Percentiles rank a stretch among this genome's conserved stretches.
Conservation (phyloP, 2,329 filamentous ascomycete genomes). For the Geoglossum cookeanum region DNA sequence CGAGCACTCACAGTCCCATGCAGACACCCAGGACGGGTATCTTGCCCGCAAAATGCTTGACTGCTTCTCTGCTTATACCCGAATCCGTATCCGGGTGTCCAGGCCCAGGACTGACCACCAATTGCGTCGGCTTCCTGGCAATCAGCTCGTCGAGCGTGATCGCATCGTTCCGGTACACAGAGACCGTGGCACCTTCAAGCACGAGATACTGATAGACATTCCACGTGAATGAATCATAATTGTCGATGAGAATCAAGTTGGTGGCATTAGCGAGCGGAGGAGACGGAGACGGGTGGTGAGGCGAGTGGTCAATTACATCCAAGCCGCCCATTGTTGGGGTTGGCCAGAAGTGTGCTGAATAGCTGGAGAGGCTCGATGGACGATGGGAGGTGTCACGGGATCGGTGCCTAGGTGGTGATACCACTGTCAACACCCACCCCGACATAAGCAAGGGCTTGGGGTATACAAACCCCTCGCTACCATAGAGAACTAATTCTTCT, state of each 20-base stretch:
- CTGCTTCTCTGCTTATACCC: slow-evolving; percentile 81
- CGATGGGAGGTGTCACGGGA: no score
- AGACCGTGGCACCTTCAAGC: slow-evolving; percentile 82
- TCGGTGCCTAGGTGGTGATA: no score
- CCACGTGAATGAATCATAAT: slow-evolving; percentile 99
- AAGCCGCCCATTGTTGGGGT: slow-evolving; percentile 22
- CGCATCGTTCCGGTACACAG: slow-evolving; percentile 83
- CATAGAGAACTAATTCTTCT: no score
- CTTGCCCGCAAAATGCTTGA: slow-evolving; percentile 80
- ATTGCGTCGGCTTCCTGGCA: slow-evolving; percentile 68
- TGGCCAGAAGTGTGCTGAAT: not conserved
- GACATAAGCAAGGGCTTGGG: no score
- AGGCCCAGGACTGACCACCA: slow-evolving; percentile 87
- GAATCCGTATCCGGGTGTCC: slow-evolving; percentile 85
- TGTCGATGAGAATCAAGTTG: slow-evolving; percentile 91
- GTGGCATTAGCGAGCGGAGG: slow-evolving; percentile 45
- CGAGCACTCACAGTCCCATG: slow-evolving; percentile 65
- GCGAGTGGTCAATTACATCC: slow-evolving; percentile 60
- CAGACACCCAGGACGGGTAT: slow-evolving; percentile 94
- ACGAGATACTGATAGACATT: slow-evolving; percentile 98
- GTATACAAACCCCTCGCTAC: no score
- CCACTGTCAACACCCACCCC: no score
- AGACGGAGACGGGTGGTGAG: slow-evolving; percentile 60
- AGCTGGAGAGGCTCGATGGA: not conserved
- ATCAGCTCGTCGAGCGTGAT: slow-evolving; percentile 71